Evolutionary conservation across 495 filamentous ascomycete species (phyloP), one percentile per base, ranked within the genome.

Genomic region (Daldinia childiae): DNA sequence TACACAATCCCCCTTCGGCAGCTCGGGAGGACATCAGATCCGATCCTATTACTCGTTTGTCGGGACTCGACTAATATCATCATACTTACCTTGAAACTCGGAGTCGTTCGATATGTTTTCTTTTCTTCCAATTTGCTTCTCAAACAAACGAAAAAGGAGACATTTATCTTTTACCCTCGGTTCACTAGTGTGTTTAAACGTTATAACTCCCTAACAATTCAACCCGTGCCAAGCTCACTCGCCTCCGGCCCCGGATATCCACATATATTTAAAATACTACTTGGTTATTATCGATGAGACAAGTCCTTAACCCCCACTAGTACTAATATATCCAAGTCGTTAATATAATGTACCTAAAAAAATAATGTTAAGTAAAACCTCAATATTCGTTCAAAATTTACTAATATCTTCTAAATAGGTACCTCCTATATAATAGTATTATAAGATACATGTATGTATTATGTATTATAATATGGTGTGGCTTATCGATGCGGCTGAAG

Each of bases 401-500:
- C 50, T 52, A 29, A 52, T 15, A 27, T n/a, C 12, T 17, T 43
- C 11, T 14, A 32, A 17, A 56, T 14, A 48, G 43, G 19, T 21
- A 48, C n/a, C n/a, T n/a, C n/a, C n/a, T n/a, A n/a, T n/a, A n/a
- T 9, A 26, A 3, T 26, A 26, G 3, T 26, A 26, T 26, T 26
- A 26, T 26, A 26, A 26, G 24, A 26, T 26, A 26, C 3, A 26
- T 1, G 24, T n/a, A n/a, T n/a, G 3, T 32, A 45, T 21, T 19
- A 45, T 21, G 21, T 9, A 30, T 29, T 54, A 14, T 29, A 11
- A 54, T 51, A 62, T 61, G 36, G 38, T 71, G 64, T 71, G 55
- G 63, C 66, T 54, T 71, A 58, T 62, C 59, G 19, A 68, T 67
- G 71, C 66, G 68, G 76, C 71, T 69, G 72, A 70, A 59, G 66